Conservation (phyloP, 805 yeast genomes). For the Phaffomyces antillensis region DNA sequence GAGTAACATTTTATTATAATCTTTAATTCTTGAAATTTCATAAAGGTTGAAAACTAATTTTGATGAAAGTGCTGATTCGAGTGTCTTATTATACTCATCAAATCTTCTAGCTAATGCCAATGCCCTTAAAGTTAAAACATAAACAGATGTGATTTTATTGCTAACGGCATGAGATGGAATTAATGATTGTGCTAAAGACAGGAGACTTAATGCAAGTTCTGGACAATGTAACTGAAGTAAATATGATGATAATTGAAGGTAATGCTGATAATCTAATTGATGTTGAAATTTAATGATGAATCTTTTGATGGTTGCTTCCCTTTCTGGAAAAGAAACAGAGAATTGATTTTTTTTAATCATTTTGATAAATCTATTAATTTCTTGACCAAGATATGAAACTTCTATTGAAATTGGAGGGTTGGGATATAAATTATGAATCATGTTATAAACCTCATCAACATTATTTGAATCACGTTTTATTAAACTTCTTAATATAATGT, state of each 20-base stretch:
- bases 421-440: conserved; percentile 9
- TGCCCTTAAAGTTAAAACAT: conserved; percentile 1
- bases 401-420: neutral
- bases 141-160: too few species aligned
- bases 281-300: conserved; percentile 5
- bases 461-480: conserved; percentile 9
- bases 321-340: neutral
- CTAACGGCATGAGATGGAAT: neutral
- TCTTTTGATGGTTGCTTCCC: neutral
- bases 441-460: conserved; percentile 7
- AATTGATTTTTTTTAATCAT: neutral
- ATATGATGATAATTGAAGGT: conserved; percentile 6
- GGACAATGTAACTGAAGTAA: conserved; percentile 4
- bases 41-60: too few species aligned
- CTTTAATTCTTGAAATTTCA: too few species aligned
- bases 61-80: too few species aligned
- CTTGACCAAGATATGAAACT: neutral
- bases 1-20: neutral
- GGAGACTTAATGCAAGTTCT: conserved; percentile 6
- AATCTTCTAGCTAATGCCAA: neutral
- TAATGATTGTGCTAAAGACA: conserved; percentile 9
- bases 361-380: neutral
- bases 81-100: neutral
- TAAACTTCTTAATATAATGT: conserved; percentile 6
- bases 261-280: conserved; percentile 3